Conservation (phyloP, 2,329 filamentous ascomycete genomes). For the Hypoxylon sp. region DNA sequence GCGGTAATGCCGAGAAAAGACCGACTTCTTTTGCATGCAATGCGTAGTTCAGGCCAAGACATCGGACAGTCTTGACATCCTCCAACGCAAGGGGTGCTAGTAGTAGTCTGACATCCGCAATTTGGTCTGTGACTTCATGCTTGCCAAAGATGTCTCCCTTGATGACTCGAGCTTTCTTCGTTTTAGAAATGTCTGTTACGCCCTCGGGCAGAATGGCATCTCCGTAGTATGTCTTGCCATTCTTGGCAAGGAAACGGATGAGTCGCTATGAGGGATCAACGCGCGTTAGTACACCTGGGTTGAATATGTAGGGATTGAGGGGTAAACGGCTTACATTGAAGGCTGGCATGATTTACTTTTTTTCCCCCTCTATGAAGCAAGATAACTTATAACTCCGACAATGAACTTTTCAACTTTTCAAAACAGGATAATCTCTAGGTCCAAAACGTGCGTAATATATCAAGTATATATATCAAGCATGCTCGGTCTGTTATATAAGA, state of each 20-base stretch:
- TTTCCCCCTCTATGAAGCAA: neutral
- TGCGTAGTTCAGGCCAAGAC: slow-evolving; percentile 80
- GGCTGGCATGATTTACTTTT: slow-evolving; percentile 34
- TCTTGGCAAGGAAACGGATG: slow-evolving; percentile 79
- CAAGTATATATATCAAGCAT: slow-evolving; percentile 24
- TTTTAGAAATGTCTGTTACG: slow-evolving; percentile 72
- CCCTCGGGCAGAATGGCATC: slow-evolving; percentile 78
- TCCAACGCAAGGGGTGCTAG: slow-evolving; percentile 74
- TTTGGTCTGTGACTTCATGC: slow-evolving; percentile 74
- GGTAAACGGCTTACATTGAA: slow-evolving; percentile 39
- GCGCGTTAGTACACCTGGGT: slow-evolving; percentile 3
- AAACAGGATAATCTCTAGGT: slow-evolving; percentile 8
- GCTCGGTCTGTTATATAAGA: slow-evolving; percentile 25
- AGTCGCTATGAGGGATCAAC: slow-evolving; percentile 68
- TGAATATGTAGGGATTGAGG: slow-evolving; percentile 21
- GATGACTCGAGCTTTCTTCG: slow-evolving; percentile 73
- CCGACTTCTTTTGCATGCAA: slow-evolving; percentile 77
- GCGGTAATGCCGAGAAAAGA: slow-evolving; percentile 7
- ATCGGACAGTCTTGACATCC: slow-evolving; percentile 77
- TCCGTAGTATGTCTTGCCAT: slow-evolving; percentile 79
- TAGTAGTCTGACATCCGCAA: slow-evolving; percentile 70
- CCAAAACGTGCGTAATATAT: slow-evolving; percentile 20
- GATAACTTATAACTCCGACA: neutral
- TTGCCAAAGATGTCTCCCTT: slow-evolving; percentile 76
- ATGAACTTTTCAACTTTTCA: neutral